Percentiles rank a stretch among this genome's conserved stretches.
These are phyloP conservation scores for Lodderomyces orthopsilosis DNA, from an alignment of 1,139 yeast genomes.

Conservation along the genomic window DNA sequence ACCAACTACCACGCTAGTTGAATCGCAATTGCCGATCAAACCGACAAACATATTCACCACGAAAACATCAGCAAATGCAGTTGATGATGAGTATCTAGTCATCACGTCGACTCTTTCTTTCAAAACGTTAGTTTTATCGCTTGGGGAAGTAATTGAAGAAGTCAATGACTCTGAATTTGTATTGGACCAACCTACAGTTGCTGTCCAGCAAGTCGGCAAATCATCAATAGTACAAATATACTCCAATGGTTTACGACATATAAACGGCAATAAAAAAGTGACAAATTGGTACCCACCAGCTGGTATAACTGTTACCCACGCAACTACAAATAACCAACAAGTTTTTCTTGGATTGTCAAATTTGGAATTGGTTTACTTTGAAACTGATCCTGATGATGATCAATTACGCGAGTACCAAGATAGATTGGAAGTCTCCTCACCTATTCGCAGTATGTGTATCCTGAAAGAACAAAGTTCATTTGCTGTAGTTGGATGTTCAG, in stretches of 20 bases:
- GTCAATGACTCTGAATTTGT: slow-evolving; percentile 64
- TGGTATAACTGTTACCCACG: slow-evolving; percentile 60
- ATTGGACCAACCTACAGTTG: slow-evolving; percentile 58
- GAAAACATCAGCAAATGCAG: slow-evolving; percentile 41
- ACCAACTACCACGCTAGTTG: slow-evolving; percentile 59
- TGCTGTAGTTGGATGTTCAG: slow-evolving; percentile 70
- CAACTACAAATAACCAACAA: slow-evolving; percentile 66
- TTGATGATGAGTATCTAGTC: slow-evolving; percentile 62
- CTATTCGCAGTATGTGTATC: slow-evolving; percentile 38
- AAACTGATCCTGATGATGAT: slow-evolving; percentile 60
- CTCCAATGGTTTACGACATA: slow-evolving; percentile 66
- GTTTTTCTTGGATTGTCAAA: slow-evolving; percentile 69
- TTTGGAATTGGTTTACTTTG: slow-evolving; percentile 79
- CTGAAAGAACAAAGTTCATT: slow-evolving; percentile 42
- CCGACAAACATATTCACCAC: slow-evolving; percentile 66
- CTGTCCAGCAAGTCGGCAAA: slow-evolving; percentile 67
- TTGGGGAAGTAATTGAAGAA: slow-evolving; percentile 79
- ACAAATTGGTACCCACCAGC: slow-evolving; percentile 86
- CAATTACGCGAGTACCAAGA: slow-evolving; percentile 70
- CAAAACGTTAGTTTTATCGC: slow-evolving; percentile 69
- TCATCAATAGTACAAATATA: slow-evolving; percentile 71
- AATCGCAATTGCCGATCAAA: slow-evolving; percentile 65
- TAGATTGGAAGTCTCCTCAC: slow-evolving; percentile 51
- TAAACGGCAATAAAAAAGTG: slow-evolving; percentile 17
- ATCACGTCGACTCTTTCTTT: slow-evolving; percentile 56